phyloP scores from a whole-genome alignment of 139 green algal species.

The Chlorella sp. region DNA sequence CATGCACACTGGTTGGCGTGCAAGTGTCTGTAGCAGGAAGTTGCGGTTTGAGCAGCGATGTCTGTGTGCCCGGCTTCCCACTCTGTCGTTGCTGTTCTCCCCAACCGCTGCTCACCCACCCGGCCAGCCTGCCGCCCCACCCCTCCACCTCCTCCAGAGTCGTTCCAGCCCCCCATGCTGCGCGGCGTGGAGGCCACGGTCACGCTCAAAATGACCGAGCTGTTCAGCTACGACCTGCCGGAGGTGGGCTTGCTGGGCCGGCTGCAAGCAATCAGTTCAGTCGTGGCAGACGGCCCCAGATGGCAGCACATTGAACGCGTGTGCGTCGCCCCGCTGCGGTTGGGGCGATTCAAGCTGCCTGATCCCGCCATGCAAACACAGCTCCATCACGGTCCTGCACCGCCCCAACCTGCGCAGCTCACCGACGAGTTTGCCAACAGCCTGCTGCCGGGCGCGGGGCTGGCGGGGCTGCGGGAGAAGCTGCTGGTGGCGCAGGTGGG shows the following conservation, averaged over 20 bases:
- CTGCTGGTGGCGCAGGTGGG: conserved; percentile 20
- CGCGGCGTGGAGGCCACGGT: conserved; percentile 34
- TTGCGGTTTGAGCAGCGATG: too few relatives aligned
- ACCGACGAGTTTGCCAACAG: conserved; percentile 42
- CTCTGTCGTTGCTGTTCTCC: too few relatives aligned
- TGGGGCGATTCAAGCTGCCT: too few relatives aligned
- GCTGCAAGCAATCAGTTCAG: background rate
- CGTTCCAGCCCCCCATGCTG: conserved; percentile 39
- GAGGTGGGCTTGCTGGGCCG: conserved; percentile 30
- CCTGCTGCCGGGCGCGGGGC: conserved; percentile 2
- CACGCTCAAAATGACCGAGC: conserved; percentile 54
- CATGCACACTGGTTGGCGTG: too few relatives aligned
- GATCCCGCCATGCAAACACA: background rate
- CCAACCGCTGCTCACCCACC: background rate
- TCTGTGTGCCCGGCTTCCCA: too few relatives aligned
- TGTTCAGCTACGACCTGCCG: conserved; percentile 60
- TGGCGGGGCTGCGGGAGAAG: conserved; percentile 37
- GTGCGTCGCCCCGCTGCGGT: background rate
- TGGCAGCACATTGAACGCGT: background rate
- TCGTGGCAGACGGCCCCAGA: background rate
- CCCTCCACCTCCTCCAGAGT: background rate
- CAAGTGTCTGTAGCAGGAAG: too few relatives aligned
- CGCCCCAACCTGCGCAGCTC: conserved; percentile 27
- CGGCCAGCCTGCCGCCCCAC: background rate
- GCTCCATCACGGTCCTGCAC: background rate